Conservation (phyloP, 768 basidiomycete species). For the Amanita polypyramis region DNA sequence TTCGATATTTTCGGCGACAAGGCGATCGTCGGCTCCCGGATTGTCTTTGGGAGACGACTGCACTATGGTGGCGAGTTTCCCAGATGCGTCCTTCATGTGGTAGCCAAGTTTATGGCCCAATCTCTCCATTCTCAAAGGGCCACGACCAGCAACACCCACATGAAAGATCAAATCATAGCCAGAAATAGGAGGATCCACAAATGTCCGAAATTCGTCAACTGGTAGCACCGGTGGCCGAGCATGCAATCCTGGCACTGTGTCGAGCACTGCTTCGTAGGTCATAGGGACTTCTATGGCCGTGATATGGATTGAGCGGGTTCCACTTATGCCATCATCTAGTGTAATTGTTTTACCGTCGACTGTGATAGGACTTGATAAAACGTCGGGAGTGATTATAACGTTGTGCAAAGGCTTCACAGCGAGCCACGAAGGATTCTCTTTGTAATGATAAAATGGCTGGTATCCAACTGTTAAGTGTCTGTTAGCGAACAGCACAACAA, state of each 20-base stretch:
- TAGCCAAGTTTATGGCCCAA: slow-evolving; percentile 61
- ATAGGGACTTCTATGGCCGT: slow-evolving; percentile 49
- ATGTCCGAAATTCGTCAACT: slow-evolving; percentile 19
- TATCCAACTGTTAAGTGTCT: slow-evolving; percentile 12
- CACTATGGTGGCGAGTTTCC: slow-evolving; percentile 43
- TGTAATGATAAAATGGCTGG: slow-evolving; percentile 46
- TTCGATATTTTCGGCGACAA: slow-evolving; percentile 18
- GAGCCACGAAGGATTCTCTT: slow-evolving; percentile 63
- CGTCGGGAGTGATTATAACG: slow-evolving; percentile 32
- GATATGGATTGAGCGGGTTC: slow-evolving; percentile 41
- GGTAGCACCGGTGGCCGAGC: slow-evolving; percentile 45
- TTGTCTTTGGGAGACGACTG: slow-evolving; percentile 30
- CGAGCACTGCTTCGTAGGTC: slow-evolving; percentile 45
- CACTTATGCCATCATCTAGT: slow-evolving; percentile 8
- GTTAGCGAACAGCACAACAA: slow-evolving; percentile 8
- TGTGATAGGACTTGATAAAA: slow-evolving; percentile 17
- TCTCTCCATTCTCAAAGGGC: slow-evolving; percentile 53
- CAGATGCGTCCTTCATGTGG: slow-evolving; percentile 54
- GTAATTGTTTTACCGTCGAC: slow-evolving; percentile 14
- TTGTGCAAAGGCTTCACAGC: slow-evolving; percentile 57
- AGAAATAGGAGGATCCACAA: slow-evolving; percentile 28
- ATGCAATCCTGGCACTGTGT: slow-evolving; percentile 47
- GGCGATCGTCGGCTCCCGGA: slow-evolving; percentile 23
- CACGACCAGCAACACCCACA: slow-evolving; percentile 57
- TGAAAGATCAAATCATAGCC: slow-evolving; percentile 68